Conservation (phyloP, 2,329 filamentous ascomycete species). For the Plectosphaerella sp. region DNA sequence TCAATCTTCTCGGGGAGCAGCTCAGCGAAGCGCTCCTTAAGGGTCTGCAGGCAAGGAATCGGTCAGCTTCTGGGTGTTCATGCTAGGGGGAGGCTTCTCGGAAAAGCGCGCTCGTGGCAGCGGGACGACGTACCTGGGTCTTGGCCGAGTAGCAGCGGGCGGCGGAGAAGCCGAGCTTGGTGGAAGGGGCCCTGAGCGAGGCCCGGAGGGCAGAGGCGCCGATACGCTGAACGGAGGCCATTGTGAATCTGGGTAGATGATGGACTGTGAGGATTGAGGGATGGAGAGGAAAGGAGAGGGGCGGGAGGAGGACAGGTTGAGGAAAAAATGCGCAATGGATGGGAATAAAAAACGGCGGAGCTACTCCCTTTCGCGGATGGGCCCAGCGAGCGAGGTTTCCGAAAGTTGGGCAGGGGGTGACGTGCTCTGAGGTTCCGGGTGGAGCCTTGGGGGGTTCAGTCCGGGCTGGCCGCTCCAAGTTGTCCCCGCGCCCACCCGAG, state of each 20-base stretch:
- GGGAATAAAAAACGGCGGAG: conserved; percentile 13
- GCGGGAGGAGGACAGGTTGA: conserved; percentile 19
- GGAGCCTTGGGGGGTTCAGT: conserved; percentile 10
- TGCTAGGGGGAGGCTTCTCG: not conserved
- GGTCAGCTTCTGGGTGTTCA: conserved; percentile 13
- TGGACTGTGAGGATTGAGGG: conserved; percentile 14
- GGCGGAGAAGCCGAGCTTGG: conserved; percentile 73
- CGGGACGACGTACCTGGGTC: conserved; percentile 64
- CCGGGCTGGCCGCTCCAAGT: not conserved
- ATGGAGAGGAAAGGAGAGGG: conserved; percentile 20
- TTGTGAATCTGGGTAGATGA: conserved; percentile 38
- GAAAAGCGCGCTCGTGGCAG: too few species aligned
- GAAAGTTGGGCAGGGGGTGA: too few species aligned
- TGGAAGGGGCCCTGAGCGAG: conserved; percentile 62
- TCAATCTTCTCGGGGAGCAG: conserved; percentile 95
- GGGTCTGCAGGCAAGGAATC: conserved; percentile 53
- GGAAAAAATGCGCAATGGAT: conserved; percentile 15
- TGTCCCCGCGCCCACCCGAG: too few species aligned
- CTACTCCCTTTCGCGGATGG: conserved; percentile 6
- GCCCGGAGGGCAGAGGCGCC: conserved; percentile 78
- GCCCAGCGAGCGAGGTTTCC: not conserved
- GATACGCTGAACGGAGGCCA: conserved; percentile 81
- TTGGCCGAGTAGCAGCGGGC: conserved; percentile 91
- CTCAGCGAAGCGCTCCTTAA: conserved; percentile 98
- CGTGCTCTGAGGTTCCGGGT: not conserved